Base-by-base conservation (phyloP, 805 yeast species). In the Torulaspora franciscae region DNA sequence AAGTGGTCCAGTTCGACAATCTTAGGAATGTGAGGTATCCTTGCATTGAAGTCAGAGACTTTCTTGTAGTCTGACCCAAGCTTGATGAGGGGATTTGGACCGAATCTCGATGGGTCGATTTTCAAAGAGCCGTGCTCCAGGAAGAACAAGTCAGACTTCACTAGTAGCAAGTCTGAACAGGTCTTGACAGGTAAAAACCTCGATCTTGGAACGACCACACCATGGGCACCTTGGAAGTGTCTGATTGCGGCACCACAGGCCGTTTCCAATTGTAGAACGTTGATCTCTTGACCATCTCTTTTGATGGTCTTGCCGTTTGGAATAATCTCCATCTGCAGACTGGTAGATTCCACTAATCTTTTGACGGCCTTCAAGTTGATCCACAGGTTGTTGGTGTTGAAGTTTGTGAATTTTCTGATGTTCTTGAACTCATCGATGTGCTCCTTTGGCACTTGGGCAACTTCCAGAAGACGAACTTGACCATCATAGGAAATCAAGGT, bases 201-300 rank as follows among this genome's bases (percentile, higher is more conserved):
- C 33, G 96, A 79, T 74, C 99, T 87, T 70, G 99, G 98, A 30
- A 93, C 99, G 60, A 89, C 95, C 58, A 93, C 95, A 71, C 99
- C 99, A 61, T 88, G 96, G 25, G 97, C 96, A 58, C 87, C 85
- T 55, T 83, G 75, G 71, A 93, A 93, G 71, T 90, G 91, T 71
- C 95, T 85, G 65, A 93, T 93, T 38, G 98, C 98, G 32, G 99
- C 98, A 75, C 99, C 99, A 58, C 88, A 96, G 24, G 99, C 99
- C 40, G 99, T 93, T 75, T 93, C 99, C 64, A 93, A 80, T 73
- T 91, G 99, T 62, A 91, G 72, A 41, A 91, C 97, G 62, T 83
- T 82, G 56, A 84, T 75, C 55, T 90, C 96, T 55, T 79, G 79
- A 48, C 95, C 95, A 56, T 77, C 76, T 52, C 70, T 64, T 42